Evolutionary conservation across 2,329 filamentous ascomycete genomes (phyloP).

Genomic region (Mycosphaerella sp.): DNA sequence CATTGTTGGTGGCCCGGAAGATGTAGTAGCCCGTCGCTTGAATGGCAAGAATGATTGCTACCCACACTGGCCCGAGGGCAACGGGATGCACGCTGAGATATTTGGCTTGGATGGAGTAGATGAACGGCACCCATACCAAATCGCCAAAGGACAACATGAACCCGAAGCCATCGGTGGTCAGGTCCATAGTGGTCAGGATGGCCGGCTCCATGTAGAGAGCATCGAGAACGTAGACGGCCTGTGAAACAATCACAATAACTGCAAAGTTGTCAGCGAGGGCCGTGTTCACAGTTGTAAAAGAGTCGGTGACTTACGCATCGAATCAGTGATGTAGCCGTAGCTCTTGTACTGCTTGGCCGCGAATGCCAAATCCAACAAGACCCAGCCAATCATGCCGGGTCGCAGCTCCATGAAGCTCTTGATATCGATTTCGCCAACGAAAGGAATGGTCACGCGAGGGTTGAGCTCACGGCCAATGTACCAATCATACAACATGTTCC

Average conservation of each 20-base stretch:
- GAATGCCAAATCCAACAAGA: constrained; percentile 76
- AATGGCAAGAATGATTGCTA: constrained; percentile 59
- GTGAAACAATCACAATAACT: constrained; percentile 67
- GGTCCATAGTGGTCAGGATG: constrained; percentile 88
- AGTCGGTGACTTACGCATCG: constrained; percentile 48
- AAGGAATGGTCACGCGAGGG: constrained; percentile 69
- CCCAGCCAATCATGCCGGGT: constrained; percentile 86
- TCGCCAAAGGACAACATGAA: constrained; percentile 94
- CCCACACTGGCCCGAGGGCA: constrained; percentile 63
- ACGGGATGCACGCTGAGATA: constrained; percentile 80
- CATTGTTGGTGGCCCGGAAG: constrained; percentile 87
- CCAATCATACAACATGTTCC: constrained; percentile 89
- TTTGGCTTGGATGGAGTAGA: constrained; percentile 75
- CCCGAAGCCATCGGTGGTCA: constrained; percentile 87
- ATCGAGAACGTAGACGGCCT: constrained; percentile 78
- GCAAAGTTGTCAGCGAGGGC: constrained; percentile 11
- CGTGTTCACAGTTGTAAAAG: not conserved
- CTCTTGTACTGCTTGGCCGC: constrained; percentile 81
- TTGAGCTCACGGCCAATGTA: constrained; percentile 96
- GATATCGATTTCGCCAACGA: constrained; percentile 81
- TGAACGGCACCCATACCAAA: constrained; percentile 84
- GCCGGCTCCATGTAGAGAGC: constrained; percentile 80
- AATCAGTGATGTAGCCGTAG: constrained; percentile 77
- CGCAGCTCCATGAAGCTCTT: constrained; percentile 85
- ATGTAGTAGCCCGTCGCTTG: constrained; percentile 74